Evolutionary conservation across 352 stramenopile species (phyloP).

Genomic region (Globisporangium camurandrum): DNA sequence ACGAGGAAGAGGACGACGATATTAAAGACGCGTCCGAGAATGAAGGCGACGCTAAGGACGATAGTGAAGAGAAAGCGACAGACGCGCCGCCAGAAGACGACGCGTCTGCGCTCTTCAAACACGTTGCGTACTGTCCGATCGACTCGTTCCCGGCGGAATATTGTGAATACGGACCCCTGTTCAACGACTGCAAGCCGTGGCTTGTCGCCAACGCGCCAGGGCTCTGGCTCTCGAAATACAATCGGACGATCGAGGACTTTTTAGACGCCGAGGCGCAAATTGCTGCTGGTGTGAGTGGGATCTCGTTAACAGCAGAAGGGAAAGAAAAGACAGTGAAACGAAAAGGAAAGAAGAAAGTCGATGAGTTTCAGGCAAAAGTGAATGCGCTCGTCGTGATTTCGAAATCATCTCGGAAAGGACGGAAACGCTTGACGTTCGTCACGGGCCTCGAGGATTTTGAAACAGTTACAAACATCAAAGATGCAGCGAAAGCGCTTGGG

Average conservation of each 20-base stretch:
- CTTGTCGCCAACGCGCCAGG: constrained; percentile 62
- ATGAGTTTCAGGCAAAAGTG: constrained; percentile 61
- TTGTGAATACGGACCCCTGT: constrained; percentile 81
- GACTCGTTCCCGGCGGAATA: constrained; percentile 80
- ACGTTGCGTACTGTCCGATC: constrained; percentile 77
- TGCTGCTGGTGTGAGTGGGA: constrained; percentile 64
- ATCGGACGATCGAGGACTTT: constrained; percentile 69
- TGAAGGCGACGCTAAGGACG: constrained; percentile 24
- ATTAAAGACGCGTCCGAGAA: constrained; percentile 38
- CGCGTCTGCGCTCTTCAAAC: no score
- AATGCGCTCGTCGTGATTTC: constrained; percentile 61
- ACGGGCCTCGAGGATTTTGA: constrained; percentile 77
- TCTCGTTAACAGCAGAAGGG: constrained; percentile 61
- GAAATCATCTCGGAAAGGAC: constrained; percentile 69
- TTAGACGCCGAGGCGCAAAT: constrained; percentile 76
- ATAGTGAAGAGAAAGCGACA: no score
- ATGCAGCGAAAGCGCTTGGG: constrained; percentile 68
- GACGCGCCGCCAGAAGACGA: no score
- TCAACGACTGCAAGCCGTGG: constrained; percentile 82
- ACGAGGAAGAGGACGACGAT: constrained; percentile 15
- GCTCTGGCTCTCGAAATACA: constrained; percentile 79
- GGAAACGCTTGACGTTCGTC: constrained; percentile 78
- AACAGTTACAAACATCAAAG: constrained; percentile 80
- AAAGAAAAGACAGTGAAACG: constrained; percentile 72
- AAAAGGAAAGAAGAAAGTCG: constrained; percentile 76